Base-by-base conservation (phyloP, 768 basidiomycete genomes). In the Psilocybe cubensis region DNA sequence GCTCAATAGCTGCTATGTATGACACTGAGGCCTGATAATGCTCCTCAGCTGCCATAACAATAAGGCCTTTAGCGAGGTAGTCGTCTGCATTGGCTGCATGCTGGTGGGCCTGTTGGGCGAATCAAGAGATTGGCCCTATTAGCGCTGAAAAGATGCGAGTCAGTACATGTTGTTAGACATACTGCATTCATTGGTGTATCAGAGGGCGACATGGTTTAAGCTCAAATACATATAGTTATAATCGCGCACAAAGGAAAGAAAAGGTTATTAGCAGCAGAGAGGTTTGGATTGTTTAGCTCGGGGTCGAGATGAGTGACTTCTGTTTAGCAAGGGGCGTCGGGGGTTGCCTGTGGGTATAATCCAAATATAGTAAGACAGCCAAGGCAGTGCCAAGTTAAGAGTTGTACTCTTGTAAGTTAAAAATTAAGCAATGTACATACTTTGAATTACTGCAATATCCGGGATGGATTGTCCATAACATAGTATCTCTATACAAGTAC, bases 11-110 rank as follows among this genome's bases (percentile, higher is more conserved):
- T 29, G 83, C 83, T 56, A 81, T 70, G 66, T 91, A 93, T 2
- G 88, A 87, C 58, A 87, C 86, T 14, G 91, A 90, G 25, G 92
- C 90, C 66, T 86, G 88, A 59, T 76, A 70, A 63, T 93, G 89
- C 61, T 92, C 88, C 59, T 90, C 86, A 23, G 84, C 79, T 10
- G 92, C 89, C 31, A 84, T 83, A 20, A 91, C 82, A 51, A 91
- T 79, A 5, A 91, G 76, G 11, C 92, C 92, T 57, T 83, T 81
- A 11, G 77, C 78, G 43, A 81, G 67, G 65, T 82, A 84, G 57
- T 92, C 90, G 49, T 93, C 91, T 31, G 91, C 91, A 65, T 88
- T 89, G 14, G 87, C 86, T 52, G 88, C 88, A 72, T 92, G 90
- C 64, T 88, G 85, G 70, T 94, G 89, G 20, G 92, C 91, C 91